These are phyloP conservation scores for Dryas octopetala DNA, from an alignment of 306 rosid species.

Conservation along the genomic window DNA sequence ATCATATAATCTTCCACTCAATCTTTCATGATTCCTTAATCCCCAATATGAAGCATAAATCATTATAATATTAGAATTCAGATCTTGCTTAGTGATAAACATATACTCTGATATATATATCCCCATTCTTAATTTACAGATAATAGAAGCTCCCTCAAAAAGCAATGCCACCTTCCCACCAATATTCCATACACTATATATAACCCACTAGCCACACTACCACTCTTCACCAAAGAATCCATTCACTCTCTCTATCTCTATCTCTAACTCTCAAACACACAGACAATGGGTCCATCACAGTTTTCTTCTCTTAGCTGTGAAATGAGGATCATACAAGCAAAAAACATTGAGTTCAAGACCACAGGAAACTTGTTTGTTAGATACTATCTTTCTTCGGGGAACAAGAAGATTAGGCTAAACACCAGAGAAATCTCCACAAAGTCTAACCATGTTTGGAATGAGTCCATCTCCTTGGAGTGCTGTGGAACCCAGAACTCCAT, in stretches of 20 bases:
- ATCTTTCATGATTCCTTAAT: constrained; percentile 18
- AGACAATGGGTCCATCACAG: constrained; percentile 35
- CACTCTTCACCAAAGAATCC: constrained; percentile 3
- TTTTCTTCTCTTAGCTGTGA: constrained; percentile 50
- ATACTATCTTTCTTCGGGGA: constrained; percentile 49
- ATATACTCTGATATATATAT: neutral
- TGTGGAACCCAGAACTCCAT: constrained; percentile 46
- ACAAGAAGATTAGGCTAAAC: constrained; percentile 44
- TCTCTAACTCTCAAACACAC: neutral
- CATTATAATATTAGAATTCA: constrained; percentile 13
- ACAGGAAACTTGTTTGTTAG: constrained; percentile 52
- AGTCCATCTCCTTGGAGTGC: constrained; percentile 69
- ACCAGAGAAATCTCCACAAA: constrained; percentile 44
- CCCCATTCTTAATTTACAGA: neutral
- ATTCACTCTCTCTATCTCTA: neutral
- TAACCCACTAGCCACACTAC: neutral
- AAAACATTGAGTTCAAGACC: constrained; percentile 35
- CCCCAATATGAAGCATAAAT: constrained; percentile 5
- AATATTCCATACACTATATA: constrained; percentile 23
- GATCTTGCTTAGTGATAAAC: neutral
- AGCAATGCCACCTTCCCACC: constrained; percentile 22
- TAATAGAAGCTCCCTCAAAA: constrained; percentile 24
- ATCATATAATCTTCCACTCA: constrained; percentile 30
- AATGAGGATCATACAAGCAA: constrained; percentile 57
- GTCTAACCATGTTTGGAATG: constrained; percentile 54